These are phyloP conservation scores for Penicillium longicatenatum DNA, from an alignment of 495 filamentous ascomycete genomes.

Conservation along the genomic window DNA sequence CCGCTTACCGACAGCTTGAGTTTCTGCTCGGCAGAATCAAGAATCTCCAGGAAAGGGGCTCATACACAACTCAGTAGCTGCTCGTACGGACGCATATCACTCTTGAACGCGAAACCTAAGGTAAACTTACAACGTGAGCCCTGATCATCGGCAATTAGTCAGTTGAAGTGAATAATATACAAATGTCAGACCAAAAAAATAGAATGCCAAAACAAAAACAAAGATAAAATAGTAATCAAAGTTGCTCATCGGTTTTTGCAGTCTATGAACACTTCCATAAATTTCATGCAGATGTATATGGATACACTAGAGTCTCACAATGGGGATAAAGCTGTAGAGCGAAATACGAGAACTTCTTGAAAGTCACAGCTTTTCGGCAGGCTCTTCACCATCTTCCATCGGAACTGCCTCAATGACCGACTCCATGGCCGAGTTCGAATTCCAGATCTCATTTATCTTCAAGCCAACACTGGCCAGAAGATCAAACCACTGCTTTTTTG, in stretches of 20 bases:
- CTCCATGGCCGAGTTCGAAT: slow-evolving; percentile 28
- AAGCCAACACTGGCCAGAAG: slow-evolving; percentile 30
- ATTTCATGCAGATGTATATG: too few relatives aligned
- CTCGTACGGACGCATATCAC: background rate
- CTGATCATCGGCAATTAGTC: too few relatives aligned
- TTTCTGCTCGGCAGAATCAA: slow-evolving; percentile 64
- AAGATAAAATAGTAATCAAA: too few relatives aligned
- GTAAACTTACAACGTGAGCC: too few relatives aligned
- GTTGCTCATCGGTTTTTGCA: too few relatives aligned
- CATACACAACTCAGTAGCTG: slow-evolving; percentile 33
- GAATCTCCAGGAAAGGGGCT: slow-evolving; percentile 34
- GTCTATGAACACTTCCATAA: too few relatives aligned
- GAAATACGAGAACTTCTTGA: background rate
- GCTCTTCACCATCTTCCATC: slow-evolving; percentile 11
- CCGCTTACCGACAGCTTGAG: slow-evolving; percentile 68
- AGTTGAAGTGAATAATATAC: too few relatives aligned
- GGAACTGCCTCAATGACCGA: slow-evolving; percentile 29
- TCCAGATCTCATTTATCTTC: slow-evolving; percentile 32
- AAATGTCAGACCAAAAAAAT: too few relatives aligned
- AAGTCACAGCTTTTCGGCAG: slow-evolving; percentile 2
- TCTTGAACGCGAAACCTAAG: too few relatives aligned
- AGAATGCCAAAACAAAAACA: too few relatives aligned
- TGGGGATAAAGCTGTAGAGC: too few relatives aligned
- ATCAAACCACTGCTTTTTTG: slow-evolving; percentile 32
- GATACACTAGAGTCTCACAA: too few relatives aligned